Conservation (phyloP, 805 yeast species). For the Zygotorulaspora chibaensis region DNA sequence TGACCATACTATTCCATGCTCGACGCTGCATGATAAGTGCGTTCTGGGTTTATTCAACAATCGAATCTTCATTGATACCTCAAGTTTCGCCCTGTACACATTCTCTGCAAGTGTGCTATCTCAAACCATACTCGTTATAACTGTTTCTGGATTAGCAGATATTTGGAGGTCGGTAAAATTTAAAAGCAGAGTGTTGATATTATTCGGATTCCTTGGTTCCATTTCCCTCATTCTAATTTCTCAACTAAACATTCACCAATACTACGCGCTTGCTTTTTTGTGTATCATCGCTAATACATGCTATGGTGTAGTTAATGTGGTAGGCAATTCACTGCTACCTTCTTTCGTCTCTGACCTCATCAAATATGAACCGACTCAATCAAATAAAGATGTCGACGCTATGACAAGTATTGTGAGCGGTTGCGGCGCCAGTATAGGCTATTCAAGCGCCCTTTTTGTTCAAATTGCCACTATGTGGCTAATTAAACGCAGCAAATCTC, state of each 20-base stretch:
- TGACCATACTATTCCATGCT: constrained; percentile 58
- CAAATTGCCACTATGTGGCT: constrained; percentile 56
- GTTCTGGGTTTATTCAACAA: constrained; percentile 41
- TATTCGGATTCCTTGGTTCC: constrained; percentile 58
- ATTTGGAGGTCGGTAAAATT: constrained; percentile 41
- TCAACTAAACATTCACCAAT: constrained; percentile 26
- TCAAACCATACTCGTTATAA: constrained; percentile 66
- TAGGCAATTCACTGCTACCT: constrained; percentile 73
- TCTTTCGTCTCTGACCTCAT: constrained; percentile 47
- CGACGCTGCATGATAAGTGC: constrained; percentile 37
- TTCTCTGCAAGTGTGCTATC: constrained; percentile 66
- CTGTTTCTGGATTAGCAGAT: constrained; percentile 73
- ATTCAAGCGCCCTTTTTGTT: constrained; percentile 61
- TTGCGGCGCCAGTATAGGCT: constrained; percentile 66
- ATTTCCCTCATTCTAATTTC: constrained; percentile 47
- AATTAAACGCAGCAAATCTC: constrained; percentile 38
- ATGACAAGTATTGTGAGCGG: constrained; percentile 56
- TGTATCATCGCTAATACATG: constrained; percentile 63
- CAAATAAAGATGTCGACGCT: constrained; percentile 30
- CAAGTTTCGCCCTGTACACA: constrained; percentile 70
- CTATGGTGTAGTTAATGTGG: constrained; percentile 74
- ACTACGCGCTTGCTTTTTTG: constrained; percentile 39
- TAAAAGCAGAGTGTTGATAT: constrained; percentile 51
- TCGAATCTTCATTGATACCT: constrained; percentile 57
- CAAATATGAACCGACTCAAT: constrained; percentile 15